These are phyloP conservation scores for Ophiocordyceps australis DNA, from an alignment of 2,329 filamentous ascomycete genomes.

Conservation along the genomic window DNA sequence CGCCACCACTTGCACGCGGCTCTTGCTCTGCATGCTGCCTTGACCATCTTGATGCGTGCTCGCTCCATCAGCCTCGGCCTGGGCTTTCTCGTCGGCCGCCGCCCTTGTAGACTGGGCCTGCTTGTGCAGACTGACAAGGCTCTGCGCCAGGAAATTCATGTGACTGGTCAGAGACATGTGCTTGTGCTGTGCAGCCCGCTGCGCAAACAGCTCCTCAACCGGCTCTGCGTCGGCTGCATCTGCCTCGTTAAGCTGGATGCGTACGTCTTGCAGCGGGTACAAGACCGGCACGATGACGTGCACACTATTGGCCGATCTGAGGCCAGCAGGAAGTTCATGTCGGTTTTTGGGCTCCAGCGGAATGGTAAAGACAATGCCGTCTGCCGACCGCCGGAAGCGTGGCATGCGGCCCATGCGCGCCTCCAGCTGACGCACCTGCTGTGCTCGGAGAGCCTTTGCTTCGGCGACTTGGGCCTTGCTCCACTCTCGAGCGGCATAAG, in stretches of 20 bases:
- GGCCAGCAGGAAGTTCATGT: slow-evolving; percentile 36
- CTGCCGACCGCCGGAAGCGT: slow-evolving; percentile 47
- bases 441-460: slow-evolving; percentile 43
- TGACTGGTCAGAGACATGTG: slow-evolving; percentile 53
- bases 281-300: slow-evolving; percentile 51
- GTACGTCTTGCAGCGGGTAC: slow-evolving; percentile 53
- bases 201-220: slow-evolving; percentile 46
- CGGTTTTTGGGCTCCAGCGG: slow-evolving; percentile 49
- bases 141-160: slow-evolving; percentile 56
- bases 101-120: slow-evolving; percentile 17
- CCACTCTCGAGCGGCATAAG: too few species aligned
- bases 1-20: slow-evolving; percentile 54
- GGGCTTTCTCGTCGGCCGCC: slow-evolving; percentile 3
- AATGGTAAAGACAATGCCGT: slow-evolving; percentile 52
- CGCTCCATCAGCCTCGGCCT: not conserved
- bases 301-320: slow-evolving; percentile 44
- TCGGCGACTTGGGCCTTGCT: slow-evolving; percentile 39
- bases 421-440: slow-evolving; percentile 56
- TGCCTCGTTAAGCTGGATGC: slow-evolving; percentile 46
- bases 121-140: slow-evolving; percentile 48
- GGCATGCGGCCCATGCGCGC: slow-evolving; percentile 52
- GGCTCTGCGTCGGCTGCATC: slow-evolving; percentile 39
- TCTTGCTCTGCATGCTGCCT: slow-evolving; percentile 24
- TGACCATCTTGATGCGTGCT: too few species aligned
- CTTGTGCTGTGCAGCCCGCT: slow-evolving; percentile 34